Percentiles rank a stretch among this genome's conserved stretches.
Conservation (phyloP, 768 basidiomycete species). For the Pleurotus tuoliensis region DNA sequence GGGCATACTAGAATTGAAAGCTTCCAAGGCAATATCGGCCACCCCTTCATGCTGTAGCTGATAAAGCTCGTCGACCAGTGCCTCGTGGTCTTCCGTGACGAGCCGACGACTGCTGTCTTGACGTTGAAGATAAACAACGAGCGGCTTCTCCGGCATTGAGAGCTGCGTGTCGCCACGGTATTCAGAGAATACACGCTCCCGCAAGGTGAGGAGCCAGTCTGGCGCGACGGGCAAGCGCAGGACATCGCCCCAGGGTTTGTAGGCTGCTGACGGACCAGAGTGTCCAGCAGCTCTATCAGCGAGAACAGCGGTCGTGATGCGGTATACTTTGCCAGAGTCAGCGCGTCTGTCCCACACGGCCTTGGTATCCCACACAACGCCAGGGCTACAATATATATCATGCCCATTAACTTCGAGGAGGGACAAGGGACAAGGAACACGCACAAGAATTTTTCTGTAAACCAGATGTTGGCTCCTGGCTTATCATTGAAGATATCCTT, state of each 20-base stretch:
- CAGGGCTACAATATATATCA: neutral
- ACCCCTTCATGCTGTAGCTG: neutral
- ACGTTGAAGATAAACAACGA: neutral
- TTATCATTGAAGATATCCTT: conserved; percentile 5
- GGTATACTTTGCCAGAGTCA: neutral
- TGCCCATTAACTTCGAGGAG: too few relatives aligned
- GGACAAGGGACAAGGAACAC: neutral
- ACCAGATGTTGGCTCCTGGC: conserved; percentile 3
- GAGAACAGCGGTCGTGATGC: neutral
- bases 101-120: neutral
- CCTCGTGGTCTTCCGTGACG: neutral
- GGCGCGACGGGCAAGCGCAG: neutral
- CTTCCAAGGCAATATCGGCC: neutral
- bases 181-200: neutral
- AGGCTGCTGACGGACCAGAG: neutral
- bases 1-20: neutral
- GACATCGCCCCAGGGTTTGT: conserved; percentile 1
- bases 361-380: conserved; percentile 1
- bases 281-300: neutral
- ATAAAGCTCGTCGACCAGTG: neutral
- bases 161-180: neutral
- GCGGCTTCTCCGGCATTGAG: neutral
- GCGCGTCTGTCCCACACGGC: neutral
- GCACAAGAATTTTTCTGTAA: conserved; percentile 1
- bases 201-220: neutral